Base-by-base conservation (phyloP, 768 basidiomycete species). In the Amanita pseudoporphyria region DNA sequence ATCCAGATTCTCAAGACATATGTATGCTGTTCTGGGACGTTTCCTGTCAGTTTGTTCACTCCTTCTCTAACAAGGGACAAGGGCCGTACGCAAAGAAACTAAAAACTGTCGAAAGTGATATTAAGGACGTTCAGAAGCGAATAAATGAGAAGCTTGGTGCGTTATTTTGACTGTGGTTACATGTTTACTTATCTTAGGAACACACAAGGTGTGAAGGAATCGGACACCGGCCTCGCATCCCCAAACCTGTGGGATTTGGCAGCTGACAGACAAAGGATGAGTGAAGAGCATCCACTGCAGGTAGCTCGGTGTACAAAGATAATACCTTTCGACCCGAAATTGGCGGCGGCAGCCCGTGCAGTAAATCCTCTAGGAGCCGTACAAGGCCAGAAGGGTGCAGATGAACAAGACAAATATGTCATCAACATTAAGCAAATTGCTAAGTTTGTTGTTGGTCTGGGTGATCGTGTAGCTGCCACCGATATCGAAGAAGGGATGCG, bases 401-500 rank as follows among this genome's bases (percentile, higher is more conserved):
- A 98, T 62, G 96, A 98, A 64, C 92, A 95, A 60, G 95, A 98
- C 71, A 94, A 97, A 69, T 98, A 99, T 67, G 91, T 99, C 59
- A 98, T 99, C 67, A 96, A 95, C 64, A 94, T 99, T 68, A 96
- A 97, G 66, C 96, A 99, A 70, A 96, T 98, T 62, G 96, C 96
- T 7, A 99, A 99, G 69, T 98, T 97, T 62, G 96, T 99, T 9
- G 96, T 99, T 37, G 96, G 93, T 16, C 71, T 99, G 4, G 94
- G 93, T 16, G 96, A 99, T 57, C 84, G 92, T 36, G 93, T 99
- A 1, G 90, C 96, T 19, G 89, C 93, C 9, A 96, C 95, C 2
- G 96, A 99, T 70, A 93, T 99, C 47, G 96, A 99, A 65, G 96
- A 99, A 72, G 96, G 96, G n/a, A 99, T 99, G 96, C 85, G 96